Percentiles rank a stretch among this genome's conserved stretches.
phyloP scores from a whole-genome alignment of 306 rosid genomes.

The Styphnolobium japonicum region DNA sequence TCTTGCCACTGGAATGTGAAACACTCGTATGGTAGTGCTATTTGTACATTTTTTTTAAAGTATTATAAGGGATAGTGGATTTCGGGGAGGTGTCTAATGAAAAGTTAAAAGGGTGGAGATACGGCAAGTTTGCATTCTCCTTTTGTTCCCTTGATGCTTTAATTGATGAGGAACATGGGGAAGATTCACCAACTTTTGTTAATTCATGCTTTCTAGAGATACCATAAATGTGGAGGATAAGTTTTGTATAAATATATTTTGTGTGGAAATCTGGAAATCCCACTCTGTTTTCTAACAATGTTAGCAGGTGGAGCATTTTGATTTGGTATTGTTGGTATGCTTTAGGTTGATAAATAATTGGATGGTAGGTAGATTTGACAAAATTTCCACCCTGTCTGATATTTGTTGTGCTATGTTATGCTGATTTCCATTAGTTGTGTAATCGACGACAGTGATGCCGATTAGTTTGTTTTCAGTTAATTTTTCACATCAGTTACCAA shows the following conservation, averaged over 20 bases:
- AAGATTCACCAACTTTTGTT: background rate
- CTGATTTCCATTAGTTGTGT: background rate
- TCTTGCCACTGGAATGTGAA: too few species aligned
- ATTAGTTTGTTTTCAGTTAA: background rate
- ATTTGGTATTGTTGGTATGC: background rate
- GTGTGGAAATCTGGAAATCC: background rate
- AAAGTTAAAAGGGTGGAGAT: background rate
- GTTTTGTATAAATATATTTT: background rate
- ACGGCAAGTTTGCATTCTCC: background rate
- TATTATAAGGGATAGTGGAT: background rate
- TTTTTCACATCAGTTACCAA: background rate
- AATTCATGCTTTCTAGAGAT: background rate
- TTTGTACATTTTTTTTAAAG: too few species aligned
- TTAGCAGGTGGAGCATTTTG: background rate
- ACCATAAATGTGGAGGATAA: background rate
- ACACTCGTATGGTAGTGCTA: too few species aligned
- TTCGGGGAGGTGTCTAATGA: background rate
- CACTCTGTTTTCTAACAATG: background rate
- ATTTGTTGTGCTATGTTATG: background rate
- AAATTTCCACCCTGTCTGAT: background rate
- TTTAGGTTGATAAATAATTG: background rate
- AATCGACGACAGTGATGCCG: background rate
- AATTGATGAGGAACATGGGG: background rate
- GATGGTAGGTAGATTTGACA: background rate
- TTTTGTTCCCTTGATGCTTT: background rate